Conservation (phyloP, 305 asterid genomes). For the Coffea humblotiana region DNA sequence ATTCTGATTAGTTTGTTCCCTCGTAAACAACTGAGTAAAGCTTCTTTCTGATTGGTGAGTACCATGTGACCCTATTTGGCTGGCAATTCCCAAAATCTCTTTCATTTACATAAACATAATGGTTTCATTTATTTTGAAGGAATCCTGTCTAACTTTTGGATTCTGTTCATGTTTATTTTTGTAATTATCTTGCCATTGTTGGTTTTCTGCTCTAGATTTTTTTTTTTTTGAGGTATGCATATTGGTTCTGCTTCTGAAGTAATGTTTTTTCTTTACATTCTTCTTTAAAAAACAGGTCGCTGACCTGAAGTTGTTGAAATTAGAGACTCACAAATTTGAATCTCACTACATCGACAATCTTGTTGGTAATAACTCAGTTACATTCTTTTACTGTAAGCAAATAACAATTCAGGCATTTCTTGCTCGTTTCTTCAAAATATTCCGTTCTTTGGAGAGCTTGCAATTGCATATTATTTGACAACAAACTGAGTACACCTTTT, state of each 20-base stretch:
- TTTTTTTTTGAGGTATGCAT: neutral
- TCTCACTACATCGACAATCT: conserved; percentile 83
- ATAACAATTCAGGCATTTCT: neutral
- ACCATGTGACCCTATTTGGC: neutral
- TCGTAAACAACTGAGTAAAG: no score
- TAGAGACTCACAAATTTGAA: conserved; percentile 85
- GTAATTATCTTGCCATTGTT: neutral
- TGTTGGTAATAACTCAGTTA: conserved; percentile 48
- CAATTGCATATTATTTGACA: neutral
- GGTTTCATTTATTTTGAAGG: no score
- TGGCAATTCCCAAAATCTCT: neutral
- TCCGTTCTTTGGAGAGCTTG: neutral
- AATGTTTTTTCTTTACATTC: neutral
- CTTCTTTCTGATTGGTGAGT: neutral
- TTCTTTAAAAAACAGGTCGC: conserved; percentile 65
- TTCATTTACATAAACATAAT: neutral
- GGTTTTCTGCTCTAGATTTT: neutral
- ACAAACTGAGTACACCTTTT: neutral
- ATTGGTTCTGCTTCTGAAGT: neutral
- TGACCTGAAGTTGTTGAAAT: conserved; percentile 68
- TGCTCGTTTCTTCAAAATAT: neutral
- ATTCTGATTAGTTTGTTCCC: neutral
- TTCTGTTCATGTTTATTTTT: neutral
- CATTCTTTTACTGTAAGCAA: conserved; percentile 14
- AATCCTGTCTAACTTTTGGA: neutral